A percentile compares a stretch with the other conserved stretches of the same genome.
These are phyloP conservation scores for Gynochthodes officinalis DNA, from an alignment of 257 asterid genomes.

Conservation along the genomic window DNA sequence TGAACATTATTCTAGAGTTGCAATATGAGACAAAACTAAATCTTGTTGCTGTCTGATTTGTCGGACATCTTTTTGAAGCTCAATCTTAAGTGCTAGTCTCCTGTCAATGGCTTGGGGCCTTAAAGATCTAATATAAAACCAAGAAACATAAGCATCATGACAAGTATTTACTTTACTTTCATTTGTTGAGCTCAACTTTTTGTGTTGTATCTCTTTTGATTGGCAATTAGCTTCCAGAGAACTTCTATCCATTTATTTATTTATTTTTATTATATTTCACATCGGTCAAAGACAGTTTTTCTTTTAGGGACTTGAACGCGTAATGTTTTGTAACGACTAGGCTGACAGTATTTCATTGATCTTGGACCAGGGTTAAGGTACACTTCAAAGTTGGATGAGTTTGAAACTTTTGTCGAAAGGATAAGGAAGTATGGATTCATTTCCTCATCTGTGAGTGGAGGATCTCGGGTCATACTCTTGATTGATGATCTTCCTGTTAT, in stretches of 20 bases:
- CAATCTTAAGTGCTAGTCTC: not conserved
- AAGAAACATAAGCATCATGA: not conserved
- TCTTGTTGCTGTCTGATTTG: not conserved
- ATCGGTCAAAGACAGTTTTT: conserved; percentile 5
- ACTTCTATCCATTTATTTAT: too few relatives aligned
- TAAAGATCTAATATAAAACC: not conserved
- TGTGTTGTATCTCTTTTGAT: not conserved
- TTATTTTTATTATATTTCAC: not conserved
- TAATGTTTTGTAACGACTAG: not conserved
- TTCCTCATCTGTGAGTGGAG: conserved; percentile 47
- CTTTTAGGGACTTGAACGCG: conserved; percentile 19
- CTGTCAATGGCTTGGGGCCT: not conserved
- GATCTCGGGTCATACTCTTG: conserved; percentile 52
- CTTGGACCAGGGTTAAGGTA: conserved; percentile 65
- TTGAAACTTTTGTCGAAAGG: conserved; percentile 82
- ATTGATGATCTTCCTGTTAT: conserved; percentile 95
- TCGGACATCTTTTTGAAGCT: not conserved
- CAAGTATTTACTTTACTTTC: not conserved
- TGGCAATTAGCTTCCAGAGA: not conserved
- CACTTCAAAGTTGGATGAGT: conserved; percentile 87
- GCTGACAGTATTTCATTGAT: conserved; percentile 16
- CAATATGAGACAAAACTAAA: not conserved
- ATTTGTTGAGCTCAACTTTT: not conserved
- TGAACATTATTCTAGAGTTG: not conserved
- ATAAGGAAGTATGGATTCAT: conserved; percentile 76